These are phyloP conservation scores for Fraxinus nigra DNA, from an alignment of 305 asterid species.

Conservation along the genomic window DNA sequence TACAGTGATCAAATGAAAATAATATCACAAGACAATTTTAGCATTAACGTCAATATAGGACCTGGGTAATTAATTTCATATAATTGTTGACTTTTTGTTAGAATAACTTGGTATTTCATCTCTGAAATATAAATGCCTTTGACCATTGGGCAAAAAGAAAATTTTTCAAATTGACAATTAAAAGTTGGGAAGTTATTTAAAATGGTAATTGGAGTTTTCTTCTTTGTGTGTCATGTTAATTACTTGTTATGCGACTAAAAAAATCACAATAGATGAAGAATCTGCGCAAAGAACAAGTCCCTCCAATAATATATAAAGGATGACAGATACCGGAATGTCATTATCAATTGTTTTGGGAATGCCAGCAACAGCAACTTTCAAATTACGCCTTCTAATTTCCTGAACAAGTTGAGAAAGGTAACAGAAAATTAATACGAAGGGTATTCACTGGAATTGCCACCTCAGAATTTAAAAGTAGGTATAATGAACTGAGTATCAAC, in stretches of 20 bases:
- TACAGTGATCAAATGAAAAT: neutral
- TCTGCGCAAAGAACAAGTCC: constrained; percentile 9
- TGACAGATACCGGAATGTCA: constrained; percentile 54
- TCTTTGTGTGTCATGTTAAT: constrained; percentile 13
- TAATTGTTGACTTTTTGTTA: neutral
- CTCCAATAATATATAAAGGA: constrained; percentile 20
- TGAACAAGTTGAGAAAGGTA: constrained; percentile 12
- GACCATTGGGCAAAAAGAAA: constrained; percentile 2
- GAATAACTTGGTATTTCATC: constrained; percentile 5
- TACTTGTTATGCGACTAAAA: constrained; percentile 13
- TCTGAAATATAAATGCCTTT: constrained; percentile 1
- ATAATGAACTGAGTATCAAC: neutral
- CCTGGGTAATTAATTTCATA: neutral
- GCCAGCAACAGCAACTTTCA: constrained; percentile 54
- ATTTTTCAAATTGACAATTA: constrained; percentile 1
- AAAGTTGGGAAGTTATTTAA: constrained; percentile 3
- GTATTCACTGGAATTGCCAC: constrained; percentile 5
- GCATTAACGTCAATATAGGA: neutral
- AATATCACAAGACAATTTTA: constrained; percentile 12
- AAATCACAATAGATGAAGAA: neutral
- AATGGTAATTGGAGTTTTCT: constrained; percentile 13
- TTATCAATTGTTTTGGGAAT: constrained; percentile 76
- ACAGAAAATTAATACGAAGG: neutral
- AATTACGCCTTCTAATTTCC: constrained; percentile 59
- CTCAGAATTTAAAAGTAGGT: constrained; percentile 3